Evolutionary conservation across 192 early-diverging fungal genomes (phyloP), one percentile per base, ranked within the genome.

Genomic region (Coemansia asiatica): DNA sequence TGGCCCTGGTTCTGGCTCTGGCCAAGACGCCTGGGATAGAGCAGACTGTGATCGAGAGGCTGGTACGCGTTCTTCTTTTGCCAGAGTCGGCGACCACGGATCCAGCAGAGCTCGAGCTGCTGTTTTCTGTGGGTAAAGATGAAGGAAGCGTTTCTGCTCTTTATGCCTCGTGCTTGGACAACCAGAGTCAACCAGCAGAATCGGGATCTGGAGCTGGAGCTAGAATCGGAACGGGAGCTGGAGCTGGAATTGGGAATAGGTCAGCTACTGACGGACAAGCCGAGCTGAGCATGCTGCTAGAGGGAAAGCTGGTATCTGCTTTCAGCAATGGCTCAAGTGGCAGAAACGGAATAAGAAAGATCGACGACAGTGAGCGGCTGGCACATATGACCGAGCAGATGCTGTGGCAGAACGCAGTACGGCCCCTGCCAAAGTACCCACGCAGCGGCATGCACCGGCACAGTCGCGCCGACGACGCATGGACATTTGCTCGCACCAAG

Each of bases 391-490:
- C 73, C 1, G 69, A 72, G 51, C 69, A 61, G 16, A 40, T 81
- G 53, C 51, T 81, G 21, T 81, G 78, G 78, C 78, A 81, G 47
- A 81, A 81, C 57, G 62, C 78, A 2, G 56, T 75, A 29, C 69
- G 78, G 9, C 78, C 78, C 2, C 23, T 75, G 35, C 73, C 73
- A 23, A 71, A 63, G 60, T 81, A 81, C 56, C 78, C 78, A 23
- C 78, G 78, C 4, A 66, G 63, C 23, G 73, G 63, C 23, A 48
- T 80, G 56, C 57, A 63, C 28, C 61, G 48, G 16, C 63, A 71
- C 19, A 66, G 68, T 69, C 64, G 63, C 12, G 35, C 50, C 10
- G 59, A 59, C 54, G 77, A 80, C 40, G 68, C 77, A 4, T 75
- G 77, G 72, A n/a, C 71, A 29, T 68, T 80, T 62, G 65, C 62